A percentile compares a stretch with the other conserved stretches of the same genome.
Conservation (phyloP, 1,284 basidiomycete genomes). For the Agroathelia rolfsii region DNA sequence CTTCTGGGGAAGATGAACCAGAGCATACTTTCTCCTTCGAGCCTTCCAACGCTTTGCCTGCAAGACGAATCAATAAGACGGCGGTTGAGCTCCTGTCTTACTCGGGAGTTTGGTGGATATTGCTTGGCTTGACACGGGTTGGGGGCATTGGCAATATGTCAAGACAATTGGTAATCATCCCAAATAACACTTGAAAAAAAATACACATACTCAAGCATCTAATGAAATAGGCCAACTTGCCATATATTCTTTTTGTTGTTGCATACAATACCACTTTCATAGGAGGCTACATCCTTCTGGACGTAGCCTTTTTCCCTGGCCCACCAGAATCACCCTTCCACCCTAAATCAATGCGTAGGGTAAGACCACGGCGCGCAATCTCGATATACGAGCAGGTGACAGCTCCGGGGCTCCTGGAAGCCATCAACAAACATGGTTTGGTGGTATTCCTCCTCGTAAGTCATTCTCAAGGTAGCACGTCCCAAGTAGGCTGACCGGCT, state of each 20-base stretch:
- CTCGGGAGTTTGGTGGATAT: constrained; percentile 68
- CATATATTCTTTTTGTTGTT: constrained; percentile 84
- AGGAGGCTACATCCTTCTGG: constrained; percentile 71
- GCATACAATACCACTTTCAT: constrained; percentile 89
- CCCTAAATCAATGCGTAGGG: too few species aligned
- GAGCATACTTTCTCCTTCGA: constrained; percentile 10
- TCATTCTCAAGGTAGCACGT: constrained; percentile 12
- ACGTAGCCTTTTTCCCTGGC: constrained; percentile 56
- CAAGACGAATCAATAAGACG: constrained; percentile 57
- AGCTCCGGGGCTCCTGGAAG: constrained; percentile 61
- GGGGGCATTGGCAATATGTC: constrained; percentile 34
- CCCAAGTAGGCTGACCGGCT: neutral
- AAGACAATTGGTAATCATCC: constrained; percentile 48
- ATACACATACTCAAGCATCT: too few species aligned
- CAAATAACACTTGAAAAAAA: constrained; percentile 14
- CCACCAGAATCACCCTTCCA: constrained; percentile 17
- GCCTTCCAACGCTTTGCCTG: constrained; percentile 16
- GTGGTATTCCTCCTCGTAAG: constrained; percentile 75
- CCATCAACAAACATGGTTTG: constrained; percentile 78
- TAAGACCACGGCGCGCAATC: too few species aligned
- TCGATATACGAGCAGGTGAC: too few species aligned
- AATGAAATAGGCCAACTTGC: constrained; percentile 83
- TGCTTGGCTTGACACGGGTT: constrained; percentile 35
- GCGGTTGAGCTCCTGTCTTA: constrained; percentile 73
- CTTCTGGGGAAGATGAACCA: too few species aligned